Evolutionary conservation across 164 flowering plant genomes (phyloP), one percentile per base, ranked within the genome.

Genomic region (Paratinospora sagittata): DNA sequence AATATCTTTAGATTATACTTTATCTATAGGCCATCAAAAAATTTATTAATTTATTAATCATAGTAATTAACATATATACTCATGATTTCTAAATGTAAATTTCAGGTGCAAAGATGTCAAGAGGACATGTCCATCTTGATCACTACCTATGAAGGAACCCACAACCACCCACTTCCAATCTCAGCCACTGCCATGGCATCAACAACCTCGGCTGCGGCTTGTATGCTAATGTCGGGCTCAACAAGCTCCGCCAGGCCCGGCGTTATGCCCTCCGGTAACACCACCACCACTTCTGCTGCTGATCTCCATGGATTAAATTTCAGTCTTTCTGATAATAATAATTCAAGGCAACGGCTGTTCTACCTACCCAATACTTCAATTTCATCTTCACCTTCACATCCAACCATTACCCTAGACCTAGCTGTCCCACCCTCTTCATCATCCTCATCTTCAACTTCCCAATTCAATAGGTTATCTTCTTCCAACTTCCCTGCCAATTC

Each of bases 321-420:
- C 63, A 81, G 84, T 33, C 83, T 84, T 58, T 72, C 89, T 1
- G 89, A 87, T 47, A 76, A 69, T 70, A 78, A 9, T 14, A 43
- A 68, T 72, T 79, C 92, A 61, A 82, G 80, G 70, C 61, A 84
- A 39, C 84, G 82, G 55, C 90, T 79, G 41, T 82, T 84, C 83
- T 89, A 82, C 80, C 24, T 85, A 3, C 83, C 89, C 71, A 84
- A 81, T 76, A 77, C 93, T 27, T 73, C 90, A 7, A 72, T 86
- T 65, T 81, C 90, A 41, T 24, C 89, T 26, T 70, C 92, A 2
- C 75, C 93, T 57, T 76, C 91, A 0, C 76, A 72, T 80, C 97
- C 97, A 17, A 89, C 97, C 23, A 87, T 96, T 77, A 93, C 97
- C 27, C 87, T 96, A n/a, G 99, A 96, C 76, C 93, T 96, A 68